phyloP scores from a whole-genome alignment of 2,329 filamentous ascomycete genomes.

The Simplicillium aogashimaense region DNA sequence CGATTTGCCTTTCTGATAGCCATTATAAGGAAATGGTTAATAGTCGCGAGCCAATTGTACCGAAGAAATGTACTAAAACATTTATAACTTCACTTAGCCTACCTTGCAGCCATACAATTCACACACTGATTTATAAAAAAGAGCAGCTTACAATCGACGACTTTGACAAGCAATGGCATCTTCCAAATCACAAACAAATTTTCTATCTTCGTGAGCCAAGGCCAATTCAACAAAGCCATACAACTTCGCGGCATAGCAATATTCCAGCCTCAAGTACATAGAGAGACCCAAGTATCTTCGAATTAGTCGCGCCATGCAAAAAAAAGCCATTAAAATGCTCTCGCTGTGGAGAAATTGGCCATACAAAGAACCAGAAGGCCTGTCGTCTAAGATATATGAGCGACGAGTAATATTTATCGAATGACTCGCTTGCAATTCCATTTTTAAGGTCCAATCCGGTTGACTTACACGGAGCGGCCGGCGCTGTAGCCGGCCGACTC shows the following conservation, averaged over 20 bases:
- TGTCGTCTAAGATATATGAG: no score
- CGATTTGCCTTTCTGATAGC: constrained; percentile 8
- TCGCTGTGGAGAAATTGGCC: no score
- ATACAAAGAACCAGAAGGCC: no score
- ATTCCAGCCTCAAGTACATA: constrained; percentile 5
- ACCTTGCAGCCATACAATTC: constrained; percentile 6
- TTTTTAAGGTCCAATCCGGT: no score
- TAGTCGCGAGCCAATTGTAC: not conserved
- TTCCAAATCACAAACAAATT: constrained; percentile 6
- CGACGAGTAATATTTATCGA: no score
- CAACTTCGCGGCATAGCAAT: constrained; percentile 3
- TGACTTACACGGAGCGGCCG: no score
- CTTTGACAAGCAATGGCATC: constrained; percentile 9
- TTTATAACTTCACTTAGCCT: constrained; percentile 8
- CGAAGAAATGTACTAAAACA: constrained; percentile 6
- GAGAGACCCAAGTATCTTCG: not conserved
- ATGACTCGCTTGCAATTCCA: no score
- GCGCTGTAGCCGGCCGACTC: no score
- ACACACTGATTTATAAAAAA: constrained; percentile 3
- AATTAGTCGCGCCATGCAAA: not conserved
- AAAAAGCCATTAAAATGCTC: no score
- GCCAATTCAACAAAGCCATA: constrained; percentile 4
- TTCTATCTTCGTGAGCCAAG: no score
- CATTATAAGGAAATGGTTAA: constrained; percentile 7
- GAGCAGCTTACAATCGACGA: constrained; percentile 8